Evolutionary conservation across 2,329 filamentous ascomycete species (phyloP), one percentile per base, ranked within the genome.

Genomic region (Fusarium sp.): DNA sequence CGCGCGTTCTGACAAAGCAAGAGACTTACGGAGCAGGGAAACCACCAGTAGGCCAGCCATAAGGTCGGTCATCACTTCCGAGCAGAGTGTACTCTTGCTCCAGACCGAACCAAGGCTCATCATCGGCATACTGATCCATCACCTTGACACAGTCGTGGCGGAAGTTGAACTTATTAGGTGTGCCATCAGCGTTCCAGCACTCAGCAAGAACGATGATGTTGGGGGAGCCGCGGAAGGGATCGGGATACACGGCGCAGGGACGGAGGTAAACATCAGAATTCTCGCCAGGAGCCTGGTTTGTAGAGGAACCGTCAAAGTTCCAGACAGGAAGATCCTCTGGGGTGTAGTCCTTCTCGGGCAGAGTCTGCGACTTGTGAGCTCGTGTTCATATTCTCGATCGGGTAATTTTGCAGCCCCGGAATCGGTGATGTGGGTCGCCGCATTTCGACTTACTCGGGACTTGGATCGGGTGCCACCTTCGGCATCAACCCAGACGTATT

Each of bases 151-250:
- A 93, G 81, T 98, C 96, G 83, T 98, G 93, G 78, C 96, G 94
- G 92, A 92, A 94, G 93, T 99, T 99, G 93, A 90, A 98, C 86
- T 97, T 95, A 92, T 98, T 99, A 85, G 96, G 96, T 73, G 91
- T 94, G 82, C 95, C 95, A 85, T 98, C 95, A 76, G 93, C 88
- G 83, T 96, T 95, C 93, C 94, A 98, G 85, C 94, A 97, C 88
- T 98, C 96, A 82, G 92, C 90, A 81, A 98, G 93, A 80, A 98
- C 96, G 79, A 98, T 91, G 84, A 98, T 93, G 89, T 98, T 98
- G 85, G 95, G 93, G 70, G 91, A 91, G 72, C 91, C 90, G 78
- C 95, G 93, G 92, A 98, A 96, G 70, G 96, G 96, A 76, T 98
- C 95, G 78, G 94, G 93, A 90, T 90, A 98, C 86, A 95, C 91